These are phyloP conservation scores for Colletotrichum orbiculare DNA, from an alignment of 2,329 filamentous ascomycete genomes.

Conservation along the genomic window DNA sequence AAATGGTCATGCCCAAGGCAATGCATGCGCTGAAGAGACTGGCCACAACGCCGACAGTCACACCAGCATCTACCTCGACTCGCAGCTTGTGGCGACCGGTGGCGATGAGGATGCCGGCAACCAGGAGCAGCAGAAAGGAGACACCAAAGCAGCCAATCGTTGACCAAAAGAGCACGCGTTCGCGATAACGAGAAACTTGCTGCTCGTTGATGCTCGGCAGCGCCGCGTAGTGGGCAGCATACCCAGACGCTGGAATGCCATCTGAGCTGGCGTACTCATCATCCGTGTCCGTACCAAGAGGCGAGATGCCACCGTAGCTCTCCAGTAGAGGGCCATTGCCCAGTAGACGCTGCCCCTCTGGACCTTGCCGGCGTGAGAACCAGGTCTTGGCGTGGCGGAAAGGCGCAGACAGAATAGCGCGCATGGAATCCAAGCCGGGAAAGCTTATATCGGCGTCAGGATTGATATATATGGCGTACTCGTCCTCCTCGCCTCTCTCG, in stretches of 20 bases:
- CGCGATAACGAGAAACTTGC: slow-evolving; percentile 60
- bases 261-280: slow-evolving; percentile 65
- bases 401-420: slow-evolving; percentile 61
- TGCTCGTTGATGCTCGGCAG: slow-evolving; percentile 65
- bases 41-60: slow-evolving; percentile 74
- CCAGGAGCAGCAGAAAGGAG: slow-evolving; percentile 71
- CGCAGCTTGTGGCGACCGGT: slow-evolving; percentile 76
- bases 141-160: slow-evolving; percentile 66
- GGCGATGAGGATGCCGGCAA: slow-evolving; percentile 73
- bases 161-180: slow-evolving; percentile 65
- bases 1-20: slow-evolving; percentile 69
- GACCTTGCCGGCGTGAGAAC: slow-evolving; percentile 49
- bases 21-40: slow-evolving; percentile 73
- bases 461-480: slow-evolving; percentile 80
- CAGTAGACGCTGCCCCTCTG: slow-evolving; percentile 21
- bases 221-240: slow-evolving; percentile 64
- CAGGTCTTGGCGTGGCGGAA: slow-evolving; percentile 63
- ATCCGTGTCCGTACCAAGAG: slow-evolving; percentile 51
- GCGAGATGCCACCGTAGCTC: slow-evolving; percentile 38
- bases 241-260: slow-evolving; percentile 60
- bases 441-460: slow-evolving; percentile 71
- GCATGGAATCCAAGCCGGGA: slow-evolving; percentile 71
- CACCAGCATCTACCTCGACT: slow-evolving; percentile 79
- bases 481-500: slow-evolving; percentile 68
- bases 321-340: slow-evolving; percentile 22